These are phyloP conservation scores for Mycena metata DNA, from an alignment of 768 basidiomycete species.

Conservation along the genomic window DNA sequence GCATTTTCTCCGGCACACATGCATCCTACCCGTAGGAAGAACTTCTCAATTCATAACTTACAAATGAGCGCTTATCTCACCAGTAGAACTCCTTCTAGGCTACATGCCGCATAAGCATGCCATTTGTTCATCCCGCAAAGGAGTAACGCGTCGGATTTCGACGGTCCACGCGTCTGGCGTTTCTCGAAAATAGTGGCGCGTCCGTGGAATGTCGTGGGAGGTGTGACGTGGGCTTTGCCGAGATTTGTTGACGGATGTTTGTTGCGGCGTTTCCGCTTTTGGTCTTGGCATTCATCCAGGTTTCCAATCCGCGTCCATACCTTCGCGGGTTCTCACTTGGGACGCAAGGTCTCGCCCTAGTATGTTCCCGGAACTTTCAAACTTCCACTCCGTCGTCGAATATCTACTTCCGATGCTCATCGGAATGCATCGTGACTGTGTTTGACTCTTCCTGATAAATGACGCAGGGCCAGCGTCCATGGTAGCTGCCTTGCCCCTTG, in stretches of 20 bases:
- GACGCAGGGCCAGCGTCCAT: not conserved
- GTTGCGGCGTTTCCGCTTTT: conserved; percentile 18
- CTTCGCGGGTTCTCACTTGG: not conserved
- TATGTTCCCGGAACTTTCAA: conserved; percentile 6
- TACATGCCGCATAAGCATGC: too few species aligned
- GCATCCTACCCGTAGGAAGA: not conserved
- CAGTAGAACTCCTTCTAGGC: too few species aligned
- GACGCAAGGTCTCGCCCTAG: not conserved
- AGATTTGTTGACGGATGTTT: not conserved
- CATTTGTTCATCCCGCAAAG: too few species aligned
- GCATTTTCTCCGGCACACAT: not conserved
- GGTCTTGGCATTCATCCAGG: not conserved
- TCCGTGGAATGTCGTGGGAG: too few species aligned
- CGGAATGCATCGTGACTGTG: not conserved
- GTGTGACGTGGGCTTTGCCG: not conserved
- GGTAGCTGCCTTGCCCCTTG: not conserved
- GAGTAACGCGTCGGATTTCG: not conserved
- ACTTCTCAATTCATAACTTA: too few species aligned
- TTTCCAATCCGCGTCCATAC: not conserved
- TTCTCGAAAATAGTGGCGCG: too few species aligned
- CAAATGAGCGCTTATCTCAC: too few species aligned
- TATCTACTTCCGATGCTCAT: not conserved
- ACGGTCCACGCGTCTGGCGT: not conserved
- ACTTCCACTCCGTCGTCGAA: too few species aligned
- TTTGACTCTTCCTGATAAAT: conserved; percentile 11